Conservation (phyloP, 2,329 filamentous ascomycete genomes). For the Diaporthe sp. region DNA sequence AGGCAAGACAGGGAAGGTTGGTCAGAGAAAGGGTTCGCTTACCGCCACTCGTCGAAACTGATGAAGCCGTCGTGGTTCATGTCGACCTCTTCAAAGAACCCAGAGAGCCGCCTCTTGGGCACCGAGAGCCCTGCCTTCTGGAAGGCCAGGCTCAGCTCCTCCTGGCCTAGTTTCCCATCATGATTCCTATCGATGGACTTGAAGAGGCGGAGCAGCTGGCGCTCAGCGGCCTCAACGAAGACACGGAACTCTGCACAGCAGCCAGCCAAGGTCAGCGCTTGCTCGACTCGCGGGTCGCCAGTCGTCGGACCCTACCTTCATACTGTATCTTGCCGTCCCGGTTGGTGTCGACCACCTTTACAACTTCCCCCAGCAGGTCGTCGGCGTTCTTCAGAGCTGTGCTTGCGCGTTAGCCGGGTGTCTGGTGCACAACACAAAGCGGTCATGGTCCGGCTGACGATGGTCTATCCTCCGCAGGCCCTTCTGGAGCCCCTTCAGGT, state of each 20-base stretch:
- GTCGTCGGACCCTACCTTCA: slow-evolving; percentile 71
- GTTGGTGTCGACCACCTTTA: slow-evolving; percentile 85
- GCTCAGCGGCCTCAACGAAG: slow-evolving; percentile 90
- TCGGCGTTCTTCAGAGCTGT: slow-evolving; percentile 90
- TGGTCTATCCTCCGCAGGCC: slow-evolving; percentile 92
- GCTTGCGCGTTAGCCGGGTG: slow-evolving; percentile 27
- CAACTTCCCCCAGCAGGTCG: slow-evolving; percentile 82
- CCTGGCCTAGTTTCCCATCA: slow-evolving; percentile 87
- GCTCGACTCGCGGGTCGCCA: neutral
- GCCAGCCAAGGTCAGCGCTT: slow-evolving; percentile 30
- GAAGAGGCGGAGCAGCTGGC: slow-evolving; percentile 85
- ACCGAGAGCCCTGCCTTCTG: slow-evolving; percentile 82
- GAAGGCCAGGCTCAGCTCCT: slow-evolving; percentile 86
- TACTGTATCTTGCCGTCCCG: slow-evolving; percentile 92
- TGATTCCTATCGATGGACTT: slow-evolving; percentile 86
- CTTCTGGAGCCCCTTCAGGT: slow-evolving; percentile 85
- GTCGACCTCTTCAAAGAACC: slow-evolving; percentile 93
- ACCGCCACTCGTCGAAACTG: slow-evolving; percentile 97
- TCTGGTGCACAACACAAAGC: slow-evolving; percentile 18
- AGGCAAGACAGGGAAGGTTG: slow-evolving; percentile 24
- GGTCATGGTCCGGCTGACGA: slow-evolving; percentile 65
- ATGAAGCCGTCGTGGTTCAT: slow-evolving; percentile 89
- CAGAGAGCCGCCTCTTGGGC: slow-evolving; percentile 80
- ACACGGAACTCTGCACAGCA: slow-evolving; percentile 80
- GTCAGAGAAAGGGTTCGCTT: slow-evolving; percentile 54